These are phyloP conservation scores for Mucor circinelloides DNA, from an alignment of 371 early-diverging fungal species.

Conservation along the genomic window DNA sequence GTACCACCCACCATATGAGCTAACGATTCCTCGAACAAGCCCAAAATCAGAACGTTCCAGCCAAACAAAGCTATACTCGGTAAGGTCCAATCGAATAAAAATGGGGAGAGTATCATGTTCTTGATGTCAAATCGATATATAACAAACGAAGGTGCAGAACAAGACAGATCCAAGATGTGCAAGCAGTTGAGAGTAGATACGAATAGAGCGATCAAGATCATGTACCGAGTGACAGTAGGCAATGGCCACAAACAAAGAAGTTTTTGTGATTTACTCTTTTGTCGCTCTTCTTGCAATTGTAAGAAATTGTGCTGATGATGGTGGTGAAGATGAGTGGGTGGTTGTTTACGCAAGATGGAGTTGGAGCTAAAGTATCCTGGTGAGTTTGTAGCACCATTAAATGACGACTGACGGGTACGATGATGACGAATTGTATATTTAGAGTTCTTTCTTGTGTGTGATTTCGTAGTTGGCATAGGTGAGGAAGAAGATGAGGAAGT, in stretches of 20 bases:
- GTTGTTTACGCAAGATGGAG: not conserved
- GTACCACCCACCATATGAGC: conserved; percentile 54
- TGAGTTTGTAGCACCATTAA: not conserved
- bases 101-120: conserved; percentile 48
- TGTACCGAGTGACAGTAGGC: conserved; percentile 51
- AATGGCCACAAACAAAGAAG: conserved; percentile 54
- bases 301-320: not conserved
- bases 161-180: conserved; percentile 31
- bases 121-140: conserved; percentile 41
- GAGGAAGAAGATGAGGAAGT: not conserved
- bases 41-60: conserved; percentile 53
- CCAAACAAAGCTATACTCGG: conserved; percentile 36
- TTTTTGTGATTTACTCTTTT: conserved; percentile 44
- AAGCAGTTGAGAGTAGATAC: conserved; percentile 37
- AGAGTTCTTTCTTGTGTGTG: conserved; percentile 29
- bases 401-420: conserved; percentile 8
- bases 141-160: conserved; percentile 54
- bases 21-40: conserved; percentile 54
- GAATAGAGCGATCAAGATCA: conserved; percentile 39
- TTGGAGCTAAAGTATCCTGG: not conserved
- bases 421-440: conserved; percentile 28
- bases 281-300: not conserved
- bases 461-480: conserved; percentile 7
- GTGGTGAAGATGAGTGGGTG: not conserved
- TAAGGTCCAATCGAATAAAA: conserved; percentile 41